Evolutionary conservation across 805 yeast genomes (phyloP).

Genomic region (Suhomyces sp.): DNA sequence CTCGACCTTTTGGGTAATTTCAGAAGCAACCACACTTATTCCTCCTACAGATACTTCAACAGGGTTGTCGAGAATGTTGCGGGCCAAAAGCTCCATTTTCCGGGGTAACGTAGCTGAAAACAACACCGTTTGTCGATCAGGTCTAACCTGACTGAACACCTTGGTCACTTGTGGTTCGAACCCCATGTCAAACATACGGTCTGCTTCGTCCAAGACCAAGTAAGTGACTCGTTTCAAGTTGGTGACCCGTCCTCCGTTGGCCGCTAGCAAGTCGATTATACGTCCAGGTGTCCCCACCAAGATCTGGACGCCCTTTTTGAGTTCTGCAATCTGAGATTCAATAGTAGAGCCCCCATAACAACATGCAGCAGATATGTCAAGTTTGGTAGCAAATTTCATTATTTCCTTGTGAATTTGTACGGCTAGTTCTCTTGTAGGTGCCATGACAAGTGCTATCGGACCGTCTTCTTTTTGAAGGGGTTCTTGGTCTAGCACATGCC

Average conservation of each 20-base stretch:
- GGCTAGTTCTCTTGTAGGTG: constrained; percentile 94
- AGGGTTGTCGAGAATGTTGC: constrained; percentile 59
- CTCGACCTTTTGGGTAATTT: constrained; percentile 69
- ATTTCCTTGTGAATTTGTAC: constrained; percentile 75
- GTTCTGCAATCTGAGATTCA: constrained; percentile 73
- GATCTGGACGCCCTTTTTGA: constrained; percentile 75
- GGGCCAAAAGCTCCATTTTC: constrained; percentile 73
- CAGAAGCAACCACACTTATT: constrained; percentile 74
- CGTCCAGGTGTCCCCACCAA: constrained; percentile 95
- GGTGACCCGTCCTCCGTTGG: constrained; percentile 75
- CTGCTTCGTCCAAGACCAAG: constrained; percentile 94
- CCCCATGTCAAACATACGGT: constrained; percentile 94
- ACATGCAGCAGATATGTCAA: constrained; percentile 59
- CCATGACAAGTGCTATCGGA: constrained; percentile 74
- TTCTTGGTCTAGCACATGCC: constrained; percentile 78
- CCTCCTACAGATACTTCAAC: constrained; percentile 79
- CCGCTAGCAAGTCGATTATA: constrained; percentile 80
- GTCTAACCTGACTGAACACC: constrained; percentile 71
- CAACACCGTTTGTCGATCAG: constrained; percentile 83
- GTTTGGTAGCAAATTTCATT: constrained; percentile 50
- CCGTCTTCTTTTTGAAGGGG: constrained; percentile 50
- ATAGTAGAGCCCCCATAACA: constrained; percentile 91
- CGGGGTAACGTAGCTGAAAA: constrained; percentile 94
- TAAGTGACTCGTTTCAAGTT: constrained; percentile 69
- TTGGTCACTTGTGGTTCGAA: constrained; percentile 93